Evolutionary conservation across 805 yeast genomes (phyloP), one percentile per base, ranked within the genome.

Genomic region (Pichia scutulata): DNA sequence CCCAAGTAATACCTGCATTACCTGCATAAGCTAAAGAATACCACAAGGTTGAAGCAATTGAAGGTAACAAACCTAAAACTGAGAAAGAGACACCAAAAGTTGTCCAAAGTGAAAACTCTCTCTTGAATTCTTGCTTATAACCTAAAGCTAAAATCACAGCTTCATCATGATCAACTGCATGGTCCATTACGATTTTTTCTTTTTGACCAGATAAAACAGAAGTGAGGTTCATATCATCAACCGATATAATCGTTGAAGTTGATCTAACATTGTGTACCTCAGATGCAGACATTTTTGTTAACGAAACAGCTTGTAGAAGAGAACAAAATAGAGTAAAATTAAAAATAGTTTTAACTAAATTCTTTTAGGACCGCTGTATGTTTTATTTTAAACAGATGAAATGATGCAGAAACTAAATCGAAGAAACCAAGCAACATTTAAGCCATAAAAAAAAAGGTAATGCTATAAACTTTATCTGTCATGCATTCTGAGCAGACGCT

Each of bases 1-100:
- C 76, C 87, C 86, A 82, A 6, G 84, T 78, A 44, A 82, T 60
- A 21, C 86, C 86, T 4, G 82, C 77, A 23, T 77, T 75, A 26
- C 87, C 87, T 8, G 80, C 71, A 39, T 81, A 82, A 46, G 77
- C 72, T 60, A 80, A 74, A 43, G 81, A 81, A 57, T 80, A 80
- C 60, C 73, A 72, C 50, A 82, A 69, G n/a, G 84, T 75, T 7
- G 86, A 77, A 3, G 85, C 83, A 45, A 82, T 72, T 2, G 87
- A 83, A 16, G 85, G 83, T 63, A 84, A 73, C 49, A 82, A 72
- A 10, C 85, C 84, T 50, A 83, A 67, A 39, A 82, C 82, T 0
- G 84, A 77, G 60, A 83, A 82, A 1, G 85, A 76, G 19, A 82
- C 84, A 22, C 80, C 76, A 57, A 81, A 81, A 1, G 81, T 73